Evolutionary conservation across 2,329 filamentous ascomycete species (phyloP).

Genomic region (Cordyceps tenuipes): DNA sequence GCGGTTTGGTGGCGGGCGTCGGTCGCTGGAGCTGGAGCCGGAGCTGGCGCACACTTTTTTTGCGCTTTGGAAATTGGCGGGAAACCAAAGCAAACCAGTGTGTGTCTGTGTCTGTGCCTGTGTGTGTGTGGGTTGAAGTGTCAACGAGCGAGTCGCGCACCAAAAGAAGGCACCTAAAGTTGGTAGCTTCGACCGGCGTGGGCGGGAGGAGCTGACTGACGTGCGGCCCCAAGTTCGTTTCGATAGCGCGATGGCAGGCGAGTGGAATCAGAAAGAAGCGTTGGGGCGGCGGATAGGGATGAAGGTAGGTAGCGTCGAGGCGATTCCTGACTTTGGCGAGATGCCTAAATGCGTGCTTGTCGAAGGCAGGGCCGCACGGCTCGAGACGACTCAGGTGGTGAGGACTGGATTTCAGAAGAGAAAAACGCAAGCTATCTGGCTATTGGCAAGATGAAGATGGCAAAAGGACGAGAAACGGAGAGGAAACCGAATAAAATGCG

Average conservation of each 20-base stretch:
- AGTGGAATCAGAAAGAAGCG: background rate
- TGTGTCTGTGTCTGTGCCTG: too few relatives aligned
- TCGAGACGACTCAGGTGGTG: background rate
- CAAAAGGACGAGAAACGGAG: conserved; percentile 9
- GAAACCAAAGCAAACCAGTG: background rate
- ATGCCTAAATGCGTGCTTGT: background rate
- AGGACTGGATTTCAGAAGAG: background rate
- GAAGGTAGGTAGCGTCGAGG: conserved; percentile 2
- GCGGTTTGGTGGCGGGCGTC: background rate
- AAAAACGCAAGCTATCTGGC: background rate
- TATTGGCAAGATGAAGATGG: conserved; percentile 2
- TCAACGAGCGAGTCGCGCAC: background rate
- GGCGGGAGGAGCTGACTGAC: background rate
- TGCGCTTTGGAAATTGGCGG: background rate
- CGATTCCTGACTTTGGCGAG: background rate
- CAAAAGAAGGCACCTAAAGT: background rate
- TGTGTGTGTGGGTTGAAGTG: conserved; percentile 9
- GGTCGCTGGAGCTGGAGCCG: conserved; percentile 6
- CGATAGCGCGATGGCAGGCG: conserved; percentile 3
- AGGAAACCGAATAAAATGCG: conserved; percentile 3
- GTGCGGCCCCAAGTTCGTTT: background rate
- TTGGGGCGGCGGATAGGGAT: conserved; percentile 1
- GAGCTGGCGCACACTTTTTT: conserved; percentile 7
- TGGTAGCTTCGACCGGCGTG: background rate
- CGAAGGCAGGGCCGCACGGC: background rate